Evolutionary conservation across 805 yeast species (phyloP), one percentile per base, ranked within the genome.

Genomic region (Hyphopichia homilentoma): DNA sequence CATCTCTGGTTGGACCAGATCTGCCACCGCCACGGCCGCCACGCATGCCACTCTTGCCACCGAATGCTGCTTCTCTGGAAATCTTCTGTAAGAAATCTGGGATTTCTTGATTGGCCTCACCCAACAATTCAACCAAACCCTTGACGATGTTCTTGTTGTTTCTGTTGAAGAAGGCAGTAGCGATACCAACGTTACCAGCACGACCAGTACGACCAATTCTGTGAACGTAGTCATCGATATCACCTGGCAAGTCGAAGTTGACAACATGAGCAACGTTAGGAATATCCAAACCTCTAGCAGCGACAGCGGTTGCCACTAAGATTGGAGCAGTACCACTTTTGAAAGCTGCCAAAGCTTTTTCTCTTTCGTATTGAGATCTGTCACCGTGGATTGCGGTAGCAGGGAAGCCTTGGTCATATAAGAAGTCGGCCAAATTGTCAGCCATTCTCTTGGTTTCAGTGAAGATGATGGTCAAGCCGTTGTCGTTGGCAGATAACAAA

Each of bases 161-260:
- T 71, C 97, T 84, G 83, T 93, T 93, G 70, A 93, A 86, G 74
- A 93, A 93, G 32, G 99, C 95, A 47, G 97, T 89, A 45, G 99
- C 97, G 52, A 85, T 75, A 84, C 99, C 99, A 42, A 84, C 81
- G 73, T 93, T 93, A 77, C 98, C 98, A 54, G 99, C 99, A 81
- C 99, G 93, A 70, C 98, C 99, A 57, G 99, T 93, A 81, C 98
- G 90, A 79, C 98, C 98, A 60, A 93, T 93, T 74, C 98, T 85
- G 74, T 93, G 98, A 39, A 93, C 98, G 60, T 93, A 93, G 68
- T 93, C 98, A 65, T 93, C 98, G 55, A 93, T 84, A 65, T 93
- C 97, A 59, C 83, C 73, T 62, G 98, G 98, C 62, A 93, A 75
- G 61, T 93, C 98, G 64, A 84, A 93, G 78, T 93, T 93, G 68